Evolutionary conservation across 306 rosid genomes (phyloP).

Genomic region (Trifolium dubium): DNA sequence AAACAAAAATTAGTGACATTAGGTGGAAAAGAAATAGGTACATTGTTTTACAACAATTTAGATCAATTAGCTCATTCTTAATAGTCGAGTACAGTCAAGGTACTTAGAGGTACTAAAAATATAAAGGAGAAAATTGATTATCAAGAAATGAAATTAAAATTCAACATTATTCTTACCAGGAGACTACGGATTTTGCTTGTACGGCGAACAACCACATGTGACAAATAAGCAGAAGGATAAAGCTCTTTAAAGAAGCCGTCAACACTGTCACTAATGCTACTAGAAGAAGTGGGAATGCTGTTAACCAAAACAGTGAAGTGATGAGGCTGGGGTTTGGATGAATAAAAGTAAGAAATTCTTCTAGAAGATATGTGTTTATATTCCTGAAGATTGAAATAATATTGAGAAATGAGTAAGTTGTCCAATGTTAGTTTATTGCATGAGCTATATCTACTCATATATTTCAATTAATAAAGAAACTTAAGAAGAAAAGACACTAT

Average conservation of each 20-base stretch:
- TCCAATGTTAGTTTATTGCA: constrained; percentile 39
- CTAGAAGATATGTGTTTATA: constrained; percentile 69
- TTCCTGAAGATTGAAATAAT: constrained; percentile 63
- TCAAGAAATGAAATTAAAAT: constrained; percentile 36
- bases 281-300: constrained; percentile 67
- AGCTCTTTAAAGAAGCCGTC: constrained; percentile 71
- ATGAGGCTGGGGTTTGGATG: constrained; percentile 89
- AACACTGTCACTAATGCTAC: constrained; percentile 66
- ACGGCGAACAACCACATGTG: constrained; percentile 71
- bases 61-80: neutral
- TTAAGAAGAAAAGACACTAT: constrained; percentile 9
- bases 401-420: constrained; percentile 38
- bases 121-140: constrained; percentile 17
- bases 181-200: constrained; percentile 67
- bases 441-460: constrained; percentile 16
- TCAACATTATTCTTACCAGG: constrained; percentile 56
- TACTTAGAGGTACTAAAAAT: neutral
- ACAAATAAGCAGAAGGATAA: constrained; percentile 79
- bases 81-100: neutral
- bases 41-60: neutral
- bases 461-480: constrained; percentile 35
- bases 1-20: neutral
- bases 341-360: constrained; percentile 74
- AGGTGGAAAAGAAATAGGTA: neutral
- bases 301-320: constrained; percentile 86